Base-by-base conservation (phyloP, 208 protist species). In the Leishmania arabica region DNA sequence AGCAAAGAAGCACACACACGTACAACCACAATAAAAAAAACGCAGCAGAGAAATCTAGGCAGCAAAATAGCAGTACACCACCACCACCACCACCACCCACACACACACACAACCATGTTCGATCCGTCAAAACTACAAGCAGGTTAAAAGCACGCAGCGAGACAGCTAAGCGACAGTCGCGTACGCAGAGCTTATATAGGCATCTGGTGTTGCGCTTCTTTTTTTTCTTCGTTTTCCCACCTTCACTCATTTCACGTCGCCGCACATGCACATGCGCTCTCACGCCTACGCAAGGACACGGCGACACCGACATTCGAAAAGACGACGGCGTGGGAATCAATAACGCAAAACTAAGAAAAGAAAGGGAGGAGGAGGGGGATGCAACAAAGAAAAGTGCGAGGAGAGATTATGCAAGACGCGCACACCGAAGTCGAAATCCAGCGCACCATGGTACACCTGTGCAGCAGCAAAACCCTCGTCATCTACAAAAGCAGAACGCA, bases 301-400 rank as follows among this genome's bases (percentile, higher is more conserved):
- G 6, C n/a, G 31, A 70, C 27, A 70, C n/a, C 2, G 4, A 27
- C 51, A 45, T 53, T 64, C 31, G 27, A 9, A 9, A 64, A 31
- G 53, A 7, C 47, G 64, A 60, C 47, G n/a, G 34, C 1, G 11
- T 53, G 17, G 17, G 47, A 75, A 24, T 58, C 17, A 47, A 42
- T 49, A 77, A 66, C 0, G 0, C 27, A 24, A 74, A 47, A 9
- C 62, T 2, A 56, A 2, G 17, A 3, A 58, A n/a, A 13, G 47
- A 42, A 19, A 27, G 70, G n/a, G 62, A 8, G 31, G 13, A 31
- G 15, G 27, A 64, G 27, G 71, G 49, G 71, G 72, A 60, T 60
- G 15, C 73, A 75, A 74, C n/a, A 65, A 75, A 71, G 66, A 80
- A 45, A 45, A 62, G 17, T 34, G 17, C 47, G 42, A 68, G 11